Evolutionary conservation across 2,329 filamentous ascomycete species (phyloP).

Genomic region (Fusarium citri): DNA sequence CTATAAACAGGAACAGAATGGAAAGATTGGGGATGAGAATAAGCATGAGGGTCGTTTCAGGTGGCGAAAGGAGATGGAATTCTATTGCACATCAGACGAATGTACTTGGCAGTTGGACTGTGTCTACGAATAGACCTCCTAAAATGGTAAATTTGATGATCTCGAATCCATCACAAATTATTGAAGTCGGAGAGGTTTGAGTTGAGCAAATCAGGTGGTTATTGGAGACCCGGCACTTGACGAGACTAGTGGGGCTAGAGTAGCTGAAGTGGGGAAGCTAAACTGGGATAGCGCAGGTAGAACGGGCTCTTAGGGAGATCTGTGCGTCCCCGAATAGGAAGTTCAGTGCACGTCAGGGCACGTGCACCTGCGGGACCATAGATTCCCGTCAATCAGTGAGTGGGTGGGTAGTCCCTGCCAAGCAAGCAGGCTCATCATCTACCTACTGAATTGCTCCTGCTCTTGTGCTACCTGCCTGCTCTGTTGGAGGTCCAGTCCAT

Average conservation of each 20-base stretch:
- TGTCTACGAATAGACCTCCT: neutral
- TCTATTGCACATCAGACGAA: neutral
- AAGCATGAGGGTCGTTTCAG: neutral
- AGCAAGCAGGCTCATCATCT: conserved; percentile 30
- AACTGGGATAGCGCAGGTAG: conserved; percentile 24
- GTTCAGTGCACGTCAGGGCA: conserved; percentile 35
- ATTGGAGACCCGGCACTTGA: conserved; percentile 32
- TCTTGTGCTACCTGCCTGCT: neutral
- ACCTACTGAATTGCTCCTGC: neutral
- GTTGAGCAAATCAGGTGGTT: neutral
- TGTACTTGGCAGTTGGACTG: neutral
- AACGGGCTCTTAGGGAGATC: conserved; percentile 18
- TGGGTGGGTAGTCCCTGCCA: conserved; percentile 28
- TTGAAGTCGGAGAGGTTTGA: neutral
- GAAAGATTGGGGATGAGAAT: neutral
- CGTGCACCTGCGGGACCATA: conserved; percentile 38
- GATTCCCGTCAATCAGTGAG: conserved; percentile 39
- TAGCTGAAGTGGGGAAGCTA: conserved; percentile 30
- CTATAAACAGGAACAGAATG: neutral
- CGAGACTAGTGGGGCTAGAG: conserved; percentile 3
- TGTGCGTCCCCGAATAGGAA: conserved; percentile 31
- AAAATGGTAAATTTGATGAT: neutral
- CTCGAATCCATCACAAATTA: neutral
- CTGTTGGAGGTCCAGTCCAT: neutral
- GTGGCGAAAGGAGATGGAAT: neutral